Conservation (phyloP, 176 grass and related monocot genomes). For the Pontederia paniculata region DNA sequence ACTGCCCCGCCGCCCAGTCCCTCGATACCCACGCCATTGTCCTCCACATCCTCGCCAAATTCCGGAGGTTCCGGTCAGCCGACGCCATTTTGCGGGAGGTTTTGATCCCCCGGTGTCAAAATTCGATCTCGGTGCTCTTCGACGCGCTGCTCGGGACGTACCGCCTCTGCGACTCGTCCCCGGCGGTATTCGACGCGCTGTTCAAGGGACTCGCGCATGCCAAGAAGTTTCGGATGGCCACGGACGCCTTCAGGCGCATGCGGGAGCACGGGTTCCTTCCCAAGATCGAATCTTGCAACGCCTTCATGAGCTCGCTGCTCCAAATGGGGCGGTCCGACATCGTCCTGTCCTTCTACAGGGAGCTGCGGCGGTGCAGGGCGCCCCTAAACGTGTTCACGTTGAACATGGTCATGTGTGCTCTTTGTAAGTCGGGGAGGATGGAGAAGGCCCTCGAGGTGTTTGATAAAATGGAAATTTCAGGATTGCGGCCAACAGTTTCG, state of each 20-base stretch:
- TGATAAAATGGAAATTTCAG: conserved; percentile 43
- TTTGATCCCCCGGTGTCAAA: conserved; percentile 25
- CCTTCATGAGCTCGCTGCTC: conserved; percentile 48
- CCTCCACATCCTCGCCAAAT: conserved; percentile 25
- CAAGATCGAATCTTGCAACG: conserved; percentile 56
- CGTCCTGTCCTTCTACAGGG: conserved; percentile 53
- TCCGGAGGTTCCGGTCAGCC: conserved; percentile 26
- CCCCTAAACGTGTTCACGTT: conserved; percentile 66
- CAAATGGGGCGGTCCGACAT: conserved; percentile 44
- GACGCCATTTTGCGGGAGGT: conserved; percentile 34
- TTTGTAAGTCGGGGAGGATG: conserved; percentile 32
- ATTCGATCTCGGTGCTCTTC: conserved; percentile 25
- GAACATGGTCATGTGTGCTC: conserved; percentile 56
- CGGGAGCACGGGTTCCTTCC: conserved; percentile 52
- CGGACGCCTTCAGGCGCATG: conserved; percentile 49
- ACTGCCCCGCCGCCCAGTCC: conserved; percentile 20
- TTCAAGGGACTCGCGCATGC: conserved; percentile 51
- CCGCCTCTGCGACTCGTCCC: conserved; percentile 14
- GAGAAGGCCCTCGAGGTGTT: conserved; percentile 41
- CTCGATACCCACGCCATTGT: conserved; percentile 23
- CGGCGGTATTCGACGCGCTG: conserved; percentile 42
- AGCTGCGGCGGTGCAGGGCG: conserved; percentile 55
- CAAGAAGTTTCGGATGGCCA: conserved; percentile 59
- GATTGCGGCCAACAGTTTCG: conserved; percentile 26
- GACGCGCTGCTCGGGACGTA: conserved; percentile 24